Percentiles rank a stretch among this genome's conserved stretches.
Evolutionary conservation across 208 protist species (phyloP).

Genomic region (Polymyxa betae): DNA sequence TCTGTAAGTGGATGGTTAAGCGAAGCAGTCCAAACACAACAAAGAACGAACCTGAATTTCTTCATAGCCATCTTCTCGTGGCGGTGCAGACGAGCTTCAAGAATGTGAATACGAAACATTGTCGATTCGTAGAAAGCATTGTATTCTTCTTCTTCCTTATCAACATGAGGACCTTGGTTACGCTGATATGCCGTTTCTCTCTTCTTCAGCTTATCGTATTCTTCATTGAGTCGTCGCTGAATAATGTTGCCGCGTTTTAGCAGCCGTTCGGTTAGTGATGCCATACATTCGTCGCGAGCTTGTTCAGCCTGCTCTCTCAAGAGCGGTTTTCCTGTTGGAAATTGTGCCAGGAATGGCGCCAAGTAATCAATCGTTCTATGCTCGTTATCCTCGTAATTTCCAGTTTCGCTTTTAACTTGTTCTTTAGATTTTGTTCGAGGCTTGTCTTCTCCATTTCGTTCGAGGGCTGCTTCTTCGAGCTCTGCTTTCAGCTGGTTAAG

Average conservation of each 20-base stretch:
- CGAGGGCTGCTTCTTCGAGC: background rate
- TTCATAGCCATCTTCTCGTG: slow-evolving; percentile 60
- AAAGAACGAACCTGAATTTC: background rate
- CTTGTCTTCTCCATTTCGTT: background rate
- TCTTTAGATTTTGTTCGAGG: slow-evolving; percentile 11
- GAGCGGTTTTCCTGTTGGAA: slow-evolving; percentile 44
- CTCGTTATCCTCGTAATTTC: background rate
- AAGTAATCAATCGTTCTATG: slow-evolving; percentile 27
- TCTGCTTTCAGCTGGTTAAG: background rate
- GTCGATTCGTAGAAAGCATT: slow-evolving; percentile 57
- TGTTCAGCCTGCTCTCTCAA: slow-evolving; percentile 40
- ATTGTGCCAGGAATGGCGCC: slow-evolving; percentile 59
- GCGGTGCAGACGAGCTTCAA: slow-evolving; percentile 54
- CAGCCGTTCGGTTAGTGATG: slow-evolving; percentile 63
- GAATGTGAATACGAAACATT: slow-evolving; percentile 60
- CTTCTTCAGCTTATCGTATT: slow-evolving; percentile 55
- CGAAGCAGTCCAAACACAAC: background rate
- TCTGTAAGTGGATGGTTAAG: background rate
- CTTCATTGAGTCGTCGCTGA: slow-evolving; percentile 56
- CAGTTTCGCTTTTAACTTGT: slow-evolving; percentile 31
- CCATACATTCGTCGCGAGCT: slow-evolving; percentile 57
- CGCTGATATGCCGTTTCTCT: slow-evolving; percentile 52
- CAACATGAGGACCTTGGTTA: slow-evolving; percentile 48
- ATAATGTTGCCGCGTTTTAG: slow-evolving; percentile 64
- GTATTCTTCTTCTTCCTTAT: slow-evolving; percentile 58